Conservation (phyloP, 179 eudicot species). For the Beta lomatogona region DNA sequence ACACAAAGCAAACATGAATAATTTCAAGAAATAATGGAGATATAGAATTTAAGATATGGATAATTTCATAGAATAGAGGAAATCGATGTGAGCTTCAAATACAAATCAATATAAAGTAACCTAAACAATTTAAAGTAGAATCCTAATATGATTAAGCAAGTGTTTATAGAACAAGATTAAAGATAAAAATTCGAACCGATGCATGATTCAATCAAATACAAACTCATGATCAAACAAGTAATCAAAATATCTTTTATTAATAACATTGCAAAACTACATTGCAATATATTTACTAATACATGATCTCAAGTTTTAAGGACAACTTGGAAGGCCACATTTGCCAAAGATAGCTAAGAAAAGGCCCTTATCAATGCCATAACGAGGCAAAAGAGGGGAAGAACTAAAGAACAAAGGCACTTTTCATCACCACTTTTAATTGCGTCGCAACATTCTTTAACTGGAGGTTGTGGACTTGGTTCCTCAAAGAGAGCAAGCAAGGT, state of each 20-base stretch:
- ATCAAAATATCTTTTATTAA: not conserved
- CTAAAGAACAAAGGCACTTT: conserved; percentile 22
- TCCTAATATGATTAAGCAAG: too few relatives aligned
- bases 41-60: too few relatives aligned
- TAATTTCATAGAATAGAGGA: too few relatives aligned
- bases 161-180: too few relatives aligned
- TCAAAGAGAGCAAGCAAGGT: conserved; percentile 13
- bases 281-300: not conserved
- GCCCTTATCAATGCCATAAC: conserved; percentile 9
- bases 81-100: too few relatives aligned
- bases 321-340: conserved; percentile 31
- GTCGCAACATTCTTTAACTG: conserved; percentile 18
- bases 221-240: too few relatives aligned
- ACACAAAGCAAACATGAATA: too few relatives aligned
- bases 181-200: too few relatives aligned
- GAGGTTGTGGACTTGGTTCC: conserved; percentile 23
- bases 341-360: conserved; percentile 25
- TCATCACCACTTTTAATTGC: not conserved
- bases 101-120: too few relatives aligned
- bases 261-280: not conserved
- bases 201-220: too few relatives aligned
- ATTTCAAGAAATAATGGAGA: too few relatives aligned
- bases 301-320: conserved; percentile 10
- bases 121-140: too few relatives aligned
- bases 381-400: conserved; percentile 25